phyloP scores from a whole-genome alignment of 176 grass and related monocot species.

The Cymbopogon citratus region DNA sequence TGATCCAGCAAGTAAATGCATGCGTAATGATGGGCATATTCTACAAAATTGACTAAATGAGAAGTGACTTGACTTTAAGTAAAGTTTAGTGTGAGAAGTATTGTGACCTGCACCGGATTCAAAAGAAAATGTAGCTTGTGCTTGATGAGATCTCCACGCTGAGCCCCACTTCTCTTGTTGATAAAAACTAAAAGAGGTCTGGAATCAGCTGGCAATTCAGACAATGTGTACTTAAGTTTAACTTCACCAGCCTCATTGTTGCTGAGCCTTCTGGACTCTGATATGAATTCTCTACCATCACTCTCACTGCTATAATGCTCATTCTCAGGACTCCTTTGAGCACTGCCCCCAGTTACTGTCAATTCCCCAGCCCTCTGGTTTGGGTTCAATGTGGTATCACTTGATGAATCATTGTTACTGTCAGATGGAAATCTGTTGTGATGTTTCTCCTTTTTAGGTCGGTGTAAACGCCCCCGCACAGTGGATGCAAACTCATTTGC shows the following conservation, averaged over 20 bases:
- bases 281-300: conserved; percentile 23
- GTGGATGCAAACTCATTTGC: conserved; percentile 73
- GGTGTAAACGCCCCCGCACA: conserved; percentile 50
- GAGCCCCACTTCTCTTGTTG: conserved; percentile 80
- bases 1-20: background rate
- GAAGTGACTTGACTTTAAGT: background rate
- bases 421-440: conserved; percentile 32
- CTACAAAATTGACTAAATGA: background rate
- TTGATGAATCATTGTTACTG: conserved; percentile 41
- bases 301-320: conserved; percentile 37
- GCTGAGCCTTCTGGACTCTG: background rate
- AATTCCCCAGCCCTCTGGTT: conserved; percentile 17
- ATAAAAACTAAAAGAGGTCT: conserved; percentile 80
- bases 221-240: conserved; percentile 47
- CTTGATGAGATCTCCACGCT: conserved; percentile 56
- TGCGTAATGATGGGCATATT: background rate
- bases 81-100: background rate
- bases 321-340: conserved; percentile 31
- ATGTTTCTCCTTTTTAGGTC: conserved; percentile 44
- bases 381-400: conserved; percentile 24
- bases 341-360: conserved; percentile 18
- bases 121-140: conserved; percentile 67
- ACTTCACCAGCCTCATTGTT: conserved; percentile 23
- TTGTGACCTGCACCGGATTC: conserved; percentile 70
- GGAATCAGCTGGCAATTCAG: conserved; percentile 57